Conservation (phyloP, 1,284 basidiomycete genomes). For the Rhizoctonia solani region DNA sequence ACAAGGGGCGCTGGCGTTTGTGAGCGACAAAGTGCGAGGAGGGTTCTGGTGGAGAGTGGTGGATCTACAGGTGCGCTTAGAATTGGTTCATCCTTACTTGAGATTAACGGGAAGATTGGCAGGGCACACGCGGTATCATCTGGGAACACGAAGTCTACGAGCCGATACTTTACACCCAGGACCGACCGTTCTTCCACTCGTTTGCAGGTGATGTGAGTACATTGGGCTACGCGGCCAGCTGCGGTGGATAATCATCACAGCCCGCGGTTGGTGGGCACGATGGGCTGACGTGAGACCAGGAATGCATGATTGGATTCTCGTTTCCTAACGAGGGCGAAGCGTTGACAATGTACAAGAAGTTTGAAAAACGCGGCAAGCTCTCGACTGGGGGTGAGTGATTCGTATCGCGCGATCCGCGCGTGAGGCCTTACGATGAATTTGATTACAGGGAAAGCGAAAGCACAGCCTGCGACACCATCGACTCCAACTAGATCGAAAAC, state of each 20-base stretch:
- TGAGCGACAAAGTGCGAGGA: slow-evolving; percentile 62
- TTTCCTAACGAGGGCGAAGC: slow-evolving; percentile 91
- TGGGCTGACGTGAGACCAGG: slow-evolving; percentile 49
- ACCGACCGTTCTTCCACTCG: slow-evolving; percentile 91
- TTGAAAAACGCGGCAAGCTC: slow-evolving; percentile 69
- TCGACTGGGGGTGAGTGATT: slow-evolving; percentile 52
- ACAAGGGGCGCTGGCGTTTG: slow-evolving; percentile 80
- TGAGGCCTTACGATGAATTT: slow-evolving; percentile 11
- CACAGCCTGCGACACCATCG: slow-evolving; percentile 42
- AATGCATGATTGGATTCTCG: slow-evolving; percentile 88
- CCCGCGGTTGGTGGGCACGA: not conserved
- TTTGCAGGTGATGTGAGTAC: slow-evolving; percentile 87
- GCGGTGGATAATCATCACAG: not conserved
- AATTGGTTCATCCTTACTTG: not conserved
- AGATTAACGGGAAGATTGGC: not conserved
- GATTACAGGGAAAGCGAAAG: slow-evolving; percentile 46
- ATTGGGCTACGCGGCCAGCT: not conserved
- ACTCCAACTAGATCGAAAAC: slow-evolving; percentile 66
- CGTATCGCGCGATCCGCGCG: slow-evolving; percentile 12
- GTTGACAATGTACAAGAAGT: slow-evolving; percentile 87
- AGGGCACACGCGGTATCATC: slow-evolving; percentile 81
- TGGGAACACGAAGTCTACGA: slow-evolving; percentile 96
- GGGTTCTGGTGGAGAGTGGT: slow-evolving; percentile 75
- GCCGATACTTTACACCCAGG: slow-evolving; percentile 81
- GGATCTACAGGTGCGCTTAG: slow-evolving; percentile 59